Percentiles rank a stretch among this genome's conserved stretches.
These are phyloP conservation scores for Coemansia javaensis DNA, from an alignment of 192 early-diverging fungal species.

Conservation along the genomic window DNA sequence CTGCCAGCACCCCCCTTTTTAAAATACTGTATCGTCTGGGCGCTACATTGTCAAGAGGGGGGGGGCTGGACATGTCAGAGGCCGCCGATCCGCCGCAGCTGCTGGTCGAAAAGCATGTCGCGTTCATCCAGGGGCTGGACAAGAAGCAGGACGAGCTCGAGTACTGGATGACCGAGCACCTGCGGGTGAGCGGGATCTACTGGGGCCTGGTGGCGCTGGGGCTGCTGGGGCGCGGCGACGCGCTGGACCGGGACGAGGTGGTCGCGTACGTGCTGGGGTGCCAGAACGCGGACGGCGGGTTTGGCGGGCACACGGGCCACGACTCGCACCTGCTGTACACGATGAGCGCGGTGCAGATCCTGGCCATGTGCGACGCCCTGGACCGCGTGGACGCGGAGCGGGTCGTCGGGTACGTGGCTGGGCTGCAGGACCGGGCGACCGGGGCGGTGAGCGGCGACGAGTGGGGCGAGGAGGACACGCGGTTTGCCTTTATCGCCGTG, in stretches of 20 bases:
- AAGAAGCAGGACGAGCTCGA: constrained; percentile 84
- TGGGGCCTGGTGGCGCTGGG: constrained; percentile 87
- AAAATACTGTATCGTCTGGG: not conserved
- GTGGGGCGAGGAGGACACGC: constrained; percentile 92
- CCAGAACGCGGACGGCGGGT: constrained; percentile 77
- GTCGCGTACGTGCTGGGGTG: constrained; percentile 77
- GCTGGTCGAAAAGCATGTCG: constrained; percentile 59
- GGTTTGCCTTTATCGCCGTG: constrained; percentile 86
- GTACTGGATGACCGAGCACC: constrained; percentile 90
- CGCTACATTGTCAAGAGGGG: too few species aligned
- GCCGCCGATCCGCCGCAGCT: too few species aligned
- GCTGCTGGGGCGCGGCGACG: constrained; percentile 61
- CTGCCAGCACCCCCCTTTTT: too few species aligned
- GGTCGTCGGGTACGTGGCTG: constrained; percentile 63
- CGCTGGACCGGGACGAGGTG: constrained; percentile 65
- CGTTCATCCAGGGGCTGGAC: constrained; percentile 68
- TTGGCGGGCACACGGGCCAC: constrained; percentile 81
- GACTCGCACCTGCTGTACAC: constrained; percentile 91
- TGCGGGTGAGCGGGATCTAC: constrained; percentile 88
- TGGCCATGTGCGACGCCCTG: constrained; percentile 75
- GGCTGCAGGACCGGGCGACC: constrained; percentile 55
- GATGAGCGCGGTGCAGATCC: constrained; percentile 83
- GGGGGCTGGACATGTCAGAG: too few species aligned
- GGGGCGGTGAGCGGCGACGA: constrained; percentile 88
- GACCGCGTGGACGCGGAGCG: constrained; percentile 65